Percentiles rank a stretch among this genome's conserved stretches.
These are phyloP conservation scores for Penicillium nucicola DNA, from an alignment of 495 filamentous ascomycete species.

Conservation along the genomic window DNA sequence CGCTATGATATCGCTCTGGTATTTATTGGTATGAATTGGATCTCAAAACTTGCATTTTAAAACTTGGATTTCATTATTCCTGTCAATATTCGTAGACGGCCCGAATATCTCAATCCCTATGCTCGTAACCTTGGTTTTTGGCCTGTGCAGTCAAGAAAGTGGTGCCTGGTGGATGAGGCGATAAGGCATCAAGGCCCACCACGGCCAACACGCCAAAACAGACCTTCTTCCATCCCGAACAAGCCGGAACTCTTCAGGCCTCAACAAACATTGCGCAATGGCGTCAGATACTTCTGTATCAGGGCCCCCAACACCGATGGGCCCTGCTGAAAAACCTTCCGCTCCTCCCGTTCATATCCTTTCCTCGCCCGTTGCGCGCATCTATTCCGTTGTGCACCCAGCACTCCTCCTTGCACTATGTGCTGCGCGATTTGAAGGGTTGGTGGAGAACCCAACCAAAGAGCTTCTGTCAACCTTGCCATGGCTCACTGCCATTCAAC, in stretches of 20 bases:
- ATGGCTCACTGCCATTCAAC: conserved; percentile 61
- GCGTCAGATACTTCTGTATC: conserved; percentile 16
- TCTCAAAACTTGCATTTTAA: too few species aligned
- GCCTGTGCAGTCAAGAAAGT: too few species aligned
- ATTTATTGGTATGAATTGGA: neutral
- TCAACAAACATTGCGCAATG: conserved; percentile 11
- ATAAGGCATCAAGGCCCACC: neutral
- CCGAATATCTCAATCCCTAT: too few species aligned
- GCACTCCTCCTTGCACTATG: conserved; percentile 59
- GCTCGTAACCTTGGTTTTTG: too few species aligned
- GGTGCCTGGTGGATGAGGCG: neutral
- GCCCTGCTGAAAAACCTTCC: conserved; percentile 28
- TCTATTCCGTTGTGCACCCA: conserved; percentile 63
- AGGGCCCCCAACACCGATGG: conserved; percentile 16
- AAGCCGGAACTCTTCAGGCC: conserved; percentile 14
- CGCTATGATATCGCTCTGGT: conserved; percentile 4
- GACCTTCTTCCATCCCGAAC: conserved; percentile 7
- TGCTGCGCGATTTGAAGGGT: conserved; percentile 56
- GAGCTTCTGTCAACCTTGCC: conserved; percentile 61
- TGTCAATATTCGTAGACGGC: too few species aligned
- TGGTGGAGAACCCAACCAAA: conserved; percentile 70
- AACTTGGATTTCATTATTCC: too few species aligned
- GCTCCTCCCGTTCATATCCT: conserved; percentile 41
- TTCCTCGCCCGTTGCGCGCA: conserved; percentile 39
- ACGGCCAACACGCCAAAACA: conserved; percentile 18